Evolutionary conservation across 2,329 filamentous ascomycete genomes (phyloP).

Genomic region (Magnaporthiopsis rhizophila): DNA sequence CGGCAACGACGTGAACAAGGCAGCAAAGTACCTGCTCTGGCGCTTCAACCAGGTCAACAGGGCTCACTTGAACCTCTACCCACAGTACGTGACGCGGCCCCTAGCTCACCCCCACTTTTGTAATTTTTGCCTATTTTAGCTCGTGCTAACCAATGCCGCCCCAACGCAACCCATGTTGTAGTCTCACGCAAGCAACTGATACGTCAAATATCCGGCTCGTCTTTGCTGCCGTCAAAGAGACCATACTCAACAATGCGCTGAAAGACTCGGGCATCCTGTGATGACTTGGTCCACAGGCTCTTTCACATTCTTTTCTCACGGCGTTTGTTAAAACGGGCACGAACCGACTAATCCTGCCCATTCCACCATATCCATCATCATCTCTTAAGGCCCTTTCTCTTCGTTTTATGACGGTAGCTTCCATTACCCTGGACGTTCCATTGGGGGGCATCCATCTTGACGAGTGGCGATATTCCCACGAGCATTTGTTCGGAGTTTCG

Average conservation of each 20-base stretch:
- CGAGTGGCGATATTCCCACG: conserved; percentile 2
- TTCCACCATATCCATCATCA: too few species aligned
- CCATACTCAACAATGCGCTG: conserved; percentile 93
- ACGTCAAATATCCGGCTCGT: conserved; percentile 97
- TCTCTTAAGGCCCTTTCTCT: too few species aligned
- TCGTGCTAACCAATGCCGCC: conserved; percentile 8
- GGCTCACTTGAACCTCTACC: conserved; percentile 91
- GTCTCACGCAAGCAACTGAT: conserved; percentile 95
- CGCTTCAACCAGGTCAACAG: conserved; percentile 98
- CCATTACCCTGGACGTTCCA: too few species aligned
- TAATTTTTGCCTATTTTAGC: too few species aligned
- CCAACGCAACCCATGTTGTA: conserved; percentile 27
- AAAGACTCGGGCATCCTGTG: conserved; percentile 95
- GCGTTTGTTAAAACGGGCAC: too few species aligned
- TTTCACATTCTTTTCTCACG: conserved; percentile 5
- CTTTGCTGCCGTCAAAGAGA: conserved; percentile 97
- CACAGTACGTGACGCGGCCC: conserved; percentile 62
- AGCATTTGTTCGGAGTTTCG: conserved; percentile 6
- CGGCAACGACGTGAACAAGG: conserved; percentile 95
- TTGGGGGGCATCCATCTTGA: too few species aligned
- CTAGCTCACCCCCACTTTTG: too few species aligned
- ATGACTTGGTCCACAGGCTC: conserved; percentile 19
- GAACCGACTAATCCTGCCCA: too few species aligned
- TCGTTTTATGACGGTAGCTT: too few species aligned
- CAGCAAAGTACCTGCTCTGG: conserved; percentile 96